A percentile compares a stretch with the other conserved stretches of the same genome.
Evolutionary conservation across 345 rosid genomes (phyloP).

Genomic region (Garcia nutans): DNA sequence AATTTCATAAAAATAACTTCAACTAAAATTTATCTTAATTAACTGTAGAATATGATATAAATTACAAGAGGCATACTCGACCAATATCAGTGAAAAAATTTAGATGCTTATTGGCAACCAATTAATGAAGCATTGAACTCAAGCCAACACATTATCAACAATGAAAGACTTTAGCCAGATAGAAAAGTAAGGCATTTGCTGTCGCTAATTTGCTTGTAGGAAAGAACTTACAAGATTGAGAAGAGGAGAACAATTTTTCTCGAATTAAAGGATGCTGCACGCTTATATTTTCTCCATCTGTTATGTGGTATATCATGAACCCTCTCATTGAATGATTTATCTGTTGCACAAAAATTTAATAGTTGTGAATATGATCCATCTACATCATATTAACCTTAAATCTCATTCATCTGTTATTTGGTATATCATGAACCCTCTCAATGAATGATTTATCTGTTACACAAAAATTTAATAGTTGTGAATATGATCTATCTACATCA

Average conservation of each 20-base stretch:
- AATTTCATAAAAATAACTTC: background rate
- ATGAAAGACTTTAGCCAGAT: background rate
- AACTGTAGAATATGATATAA: background rate
- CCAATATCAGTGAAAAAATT: background rate
- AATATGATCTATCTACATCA: background rate
- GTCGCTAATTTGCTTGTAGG: slow-evolving; percentile 10
- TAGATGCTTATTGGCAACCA: background rate
- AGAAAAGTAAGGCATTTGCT: background rate
- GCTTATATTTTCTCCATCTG: slow-evolving; percentile 87
- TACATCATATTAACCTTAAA: background rate
- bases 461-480: slow-evolving; percentile 3
- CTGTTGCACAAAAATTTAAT: slow-evolving; percentile 36
- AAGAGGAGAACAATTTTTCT: slow-evolving; percentile 78
- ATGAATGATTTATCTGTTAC: slow-evolving; percentile 55
- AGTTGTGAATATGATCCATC: background rate
- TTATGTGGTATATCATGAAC: slow-evolving; percentile 63
- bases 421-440: slow-evolving; percentile 62
- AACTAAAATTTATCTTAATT: background rate
- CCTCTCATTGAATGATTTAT: slow-evolving; percentile 57
- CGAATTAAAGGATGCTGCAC: slow-evolving; percentile 80
- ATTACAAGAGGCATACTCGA: background rate
- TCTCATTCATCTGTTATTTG: slow-evolving; percentile 42
- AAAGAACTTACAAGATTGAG: slow-evolving; percentile 73
- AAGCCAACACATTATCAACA: background rate
- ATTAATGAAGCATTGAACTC: background rate